Conservation (phyloP, 768 basidiomycete species). For the Boletus rubroflammeus region DNA sequence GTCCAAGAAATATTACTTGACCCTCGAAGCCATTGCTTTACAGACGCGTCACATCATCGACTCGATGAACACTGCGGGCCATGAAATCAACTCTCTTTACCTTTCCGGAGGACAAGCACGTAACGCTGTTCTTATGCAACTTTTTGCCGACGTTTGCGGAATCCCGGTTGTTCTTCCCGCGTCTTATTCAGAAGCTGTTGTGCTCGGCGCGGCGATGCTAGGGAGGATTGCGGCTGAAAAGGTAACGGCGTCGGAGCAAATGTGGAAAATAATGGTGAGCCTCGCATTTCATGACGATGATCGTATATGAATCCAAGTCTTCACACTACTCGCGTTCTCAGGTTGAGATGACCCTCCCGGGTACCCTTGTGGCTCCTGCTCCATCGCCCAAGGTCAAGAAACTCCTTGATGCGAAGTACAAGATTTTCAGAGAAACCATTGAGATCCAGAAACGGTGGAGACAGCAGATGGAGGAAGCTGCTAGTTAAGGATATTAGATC, state of each 20-base stretch:
- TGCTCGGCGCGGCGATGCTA: slow-evolving; percentile 91
- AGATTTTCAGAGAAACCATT: slow-evolving; percentile 85
- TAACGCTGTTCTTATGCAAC: slow-evolving; percentile 83
- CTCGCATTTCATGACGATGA: neutral
- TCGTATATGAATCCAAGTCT: neutral
- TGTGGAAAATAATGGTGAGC: slow-evolving; percentile 91
- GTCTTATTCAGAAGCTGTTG: slow-evolving; percentile 77
- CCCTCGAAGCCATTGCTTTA: slow-evolving; percentile 89
- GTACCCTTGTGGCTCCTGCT: slow-evolving; percentile 62
- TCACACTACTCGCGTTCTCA: slow-evolving; percentile 25
- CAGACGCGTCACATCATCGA: slow-evolving; percentile 95
- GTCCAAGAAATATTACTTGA: slow-evolving; percentile 85
- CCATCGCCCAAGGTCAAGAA: slow-evolving; percentile 62
- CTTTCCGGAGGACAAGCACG: slow-evolving; percentile 93
- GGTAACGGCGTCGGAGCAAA: slow-evolving; percentile 50
- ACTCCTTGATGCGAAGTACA: slow-evolving; percentile 88
- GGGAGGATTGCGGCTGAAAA: slow-evolving; percentile 79
- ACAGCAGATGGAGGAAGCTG: slow-evolving; percentile 65
- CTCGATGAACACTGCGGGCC: slow-evolving; percentile 83
- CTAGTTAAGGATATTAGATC: neutral
- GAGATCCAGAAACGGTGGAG: slow-evolving; percentile 90
- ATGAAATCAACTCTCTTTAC: slow-evolving; percentile 78
- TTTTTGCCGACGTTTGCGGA: slow-evolving; percentile 81
- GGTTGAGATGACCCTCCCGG: slow-evolving; percentile 92
- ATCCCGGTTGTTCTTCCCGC: slow-evolving; percentile 82